Conservation (phyloP, 805 yeast genomes). For the Torulaspora franciscae region DNA sequence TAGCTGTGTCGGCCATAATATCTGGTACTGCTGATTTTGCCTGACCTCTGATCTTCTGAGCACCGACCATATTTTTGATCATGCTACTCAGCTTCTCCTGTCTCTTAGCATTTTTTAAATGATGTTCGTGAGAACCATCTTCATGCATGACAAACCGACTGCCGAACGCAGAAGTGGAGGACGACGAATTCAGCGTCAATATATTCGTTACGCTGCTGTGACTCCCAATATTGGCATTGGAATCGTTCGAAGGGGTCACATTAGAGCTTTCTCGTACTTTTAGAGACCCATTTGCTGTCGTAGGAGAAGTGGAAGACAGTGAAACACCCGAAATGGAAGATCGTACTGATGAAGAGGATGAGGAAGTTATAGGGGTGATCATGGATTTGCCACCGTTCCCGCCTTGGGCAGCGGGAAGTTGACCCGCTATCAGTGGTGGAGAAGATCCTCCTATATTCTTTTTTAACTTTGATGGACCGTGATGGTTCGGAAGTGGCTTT, state of each 20-base stretch:
- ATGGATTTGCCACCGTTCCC: slow-evolving; percentile 5
- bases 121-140: slow-evolving; percentile 78
- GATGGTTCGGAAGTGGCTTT: slow-evolving; percentile 1
- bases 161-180: slow-evolving; percentile 3
- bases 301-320: slow-evolving; percentile 14
- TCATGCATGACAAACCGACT: slow-evolving; percentile 51
- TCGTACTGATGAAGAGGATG: slow-evolving; percentile 17
- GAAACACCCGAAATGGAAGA: slow-evolving; percentile 16
- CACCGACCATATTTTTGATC: slow-evolving; percentile 73
- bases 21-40: slow-evolving; percentile 74
- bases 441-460: not conserved
- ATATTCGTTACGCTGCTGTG: slow-evolving; percentile 5
- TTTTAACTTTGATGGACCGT: not conserved
- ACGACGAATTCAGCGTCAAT: slow-evolving; percentile 1
- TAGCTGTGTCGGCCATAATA: slow-evolving; percentile 39
- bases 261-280: slow-evolving; percentile 11
- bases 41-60: slow-evolving; percentile 61
- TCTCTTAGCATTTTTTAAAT: slow-evolving; percentile 65
- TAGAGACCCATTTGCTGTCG: slow-evolving; percentile 11
- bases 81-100: slow-evolving; percentile 71
- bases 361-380: slow-evolving; percentile 12
- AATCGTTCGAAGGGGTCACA: not conserved
- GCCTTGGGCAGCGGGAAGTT: not conserved
- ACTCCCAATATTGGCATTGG: slow-evolving; percentile 2
- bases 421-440: slow-evolving; percentile 7